Base-by-base conservation (phyloP, 164 flowering plant genomes). In the Umbilicus rupestris region DNA sequence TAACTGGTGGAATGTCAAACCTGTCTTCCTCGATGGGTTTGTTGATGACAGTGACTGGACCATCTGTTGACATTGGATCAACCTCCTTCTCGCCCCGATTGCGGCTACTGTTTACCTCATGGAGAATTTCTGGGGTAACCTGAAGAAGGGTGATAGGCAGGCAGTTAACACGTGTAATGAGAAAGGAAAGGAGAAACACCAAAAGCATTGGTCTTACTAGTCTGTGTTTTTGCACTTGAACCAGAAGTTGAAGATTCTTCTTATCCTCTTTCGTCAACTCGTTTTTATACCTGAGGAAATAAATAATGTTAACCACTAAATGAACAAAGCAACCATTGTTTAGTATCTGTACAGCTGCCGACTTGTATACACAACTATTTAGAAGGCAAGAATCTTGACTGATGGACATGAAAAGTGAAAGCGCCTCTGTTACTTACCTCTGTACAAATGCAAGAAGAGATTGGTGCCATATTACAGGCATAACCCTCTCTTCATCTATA, bases 381-480 rank as follows among this genome's bases (percentile, higher is more conserved):
- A n/a, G n/a, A n/a, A n/a, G n/a, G n/a, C 15, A 44, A 20, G 46
- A 22, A 42, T 9, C 17, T 29, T 65, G 29, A 60, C 45, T 14
- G 28, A 28, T 2, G 17, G 33, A 62, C 60, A 37, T 31, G 35
- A 37, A 5, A 17, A 44, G n/a, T 44, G 12, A 29, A 47, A 44
- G n/a, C 10, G 4, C 33, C n/a, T 45, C 26, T 4, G 2, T 12
- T 50, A 73, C 83, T 69, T 65, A 91, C 99, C 99, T 87, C 67
- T 91, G 99, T 29, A 85, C 88, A 78, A 94, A 94, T 37, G 96
- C 75, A 71, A 94, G 96, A 68, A 94, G 97, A 24, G 96, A 88
- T 70, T 86, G 99, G 77, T 94, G 99, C 99, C 99, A 94, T 69
- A 94, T 91, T 28, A 94, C 99, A 68, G 99, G 99, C 99, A 94